Evolutionary conservation across 768 basidiomycete genomes (phyloP).

Genomic region (Lactifluus volemus): DNA sequence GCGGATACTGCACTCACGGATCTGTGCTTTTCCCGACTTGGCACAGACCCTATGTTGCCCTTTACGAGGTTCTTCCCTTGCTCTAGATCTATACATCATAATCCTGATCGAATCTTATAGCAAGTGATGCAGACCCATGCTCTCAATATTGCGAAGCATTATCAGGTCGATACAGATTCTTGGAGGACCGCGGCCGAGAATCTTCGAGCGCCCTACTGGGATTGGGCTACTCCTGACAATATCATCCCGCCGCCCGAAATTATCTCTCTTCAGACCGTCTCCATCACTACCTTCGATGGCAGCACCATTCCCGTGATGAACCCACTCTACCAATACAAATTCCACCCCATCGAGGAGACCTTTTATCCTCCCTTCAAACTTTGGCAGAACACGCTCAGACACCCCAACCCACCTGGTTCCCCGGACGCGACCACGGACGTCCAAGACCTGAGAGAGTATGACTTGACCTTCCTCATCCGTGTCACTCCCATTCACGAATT

Average conservation of each 20-base stretch:
- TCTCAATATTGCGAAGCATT: constrained; percentile 33
- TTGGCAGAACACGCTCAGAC: constrained; percentile 12
- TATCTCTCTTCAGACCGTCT: constrained; percentile 27
- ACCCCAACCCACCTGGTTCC: neutral
- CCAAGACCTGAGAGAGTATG: constrained; percentile 25
- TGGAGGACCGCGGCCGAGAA: constrained; percentile 31
- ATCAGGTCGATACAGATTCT: constrained; percentile 21
- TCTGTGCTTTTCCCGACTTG: constrained; percentile 46
- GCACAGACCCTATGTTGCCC: constrained; percentile 44
- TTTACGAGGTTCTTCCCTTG: constrained; percentile 36
- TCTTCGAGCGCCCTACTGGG: constrained; percentile 42
- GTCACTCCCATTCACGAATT: neutral
- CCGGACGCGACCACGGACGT: constrained; percentile 22
- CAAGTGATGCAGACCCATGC: constrained; percentile 40
- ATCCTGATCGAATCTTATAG: constrained; percentile 23
- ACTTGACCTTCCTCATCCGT: neutral
- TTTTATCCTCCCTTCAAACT: constrained; percentile 6
- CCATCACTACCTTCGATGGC: constrained; percentile 30
- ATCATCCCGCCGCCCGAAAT: constrained; percentile 33
- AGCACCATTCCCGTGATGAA: constrained; percentile 24
- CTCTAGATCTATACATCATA: no score
- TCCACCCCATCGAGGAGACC: constrained; percentile 25
- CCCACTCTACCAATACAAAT: constrained; percentile 30
- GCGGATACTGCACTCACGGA: constrained; percentile 48
- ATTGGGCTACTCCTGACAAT: constrained; percentile 34